These are phyloP conservation scores for Boletus speciosus DNA, from an alignment of 768 basidiomycete species.

Conservation along the genomic window DNA sequence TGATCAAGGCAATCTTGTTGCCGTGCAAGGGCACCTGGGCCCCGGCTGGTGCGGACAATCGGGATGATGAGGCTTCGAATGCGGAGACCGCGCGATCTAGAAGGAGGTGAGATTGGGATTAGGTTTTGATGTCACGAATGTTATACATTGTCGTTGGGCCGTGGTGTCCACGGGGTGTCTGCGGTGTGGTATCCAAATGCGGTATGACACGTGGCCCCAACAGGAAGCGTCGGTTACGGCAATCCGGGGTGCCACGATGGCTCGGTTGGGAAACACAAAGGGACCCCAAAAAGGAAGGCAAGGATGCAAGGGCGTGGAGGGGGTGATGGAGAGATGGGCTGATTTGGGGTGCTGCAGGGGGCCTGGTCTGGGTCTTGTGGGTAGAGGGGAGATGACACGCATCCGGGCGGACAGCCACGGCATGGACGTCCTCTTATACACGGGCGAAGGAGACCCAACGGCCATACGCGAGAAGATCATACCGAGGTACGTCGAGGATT, in stretches of 20 bases:
- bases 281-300: slow-evolving; percentile 10
- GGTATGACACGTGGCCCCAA: slow-evolving; percentile 28
- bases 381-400: slow-evolving; percentile 22
- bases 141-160: background rate
- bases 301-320: slow-evolving; percentile 23
- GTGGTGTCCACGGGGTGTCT: slow-evolving; percentile 24
- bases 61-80: slow-evolving; percentile 8
- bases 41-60: slow-evolving; percentile 14
- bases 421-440: slow-evolving; percentile 18
- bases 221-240: slow-evolving; percentile 18
- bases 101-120: slow-evolving; percentile 20
- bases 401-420: slow-evolving; percentile 21
- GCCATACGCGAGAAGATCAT: too few species aligned
- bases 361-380: slow-evolving; percentile 25
- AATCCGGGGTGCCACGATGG: slow-evolving; percentile 30
- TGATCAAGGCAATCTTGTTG: too few species aligned
- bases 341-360: slow-evolving; percentile 23
- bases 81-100: slow-evolving; percentile 24
- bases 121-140: background rate
- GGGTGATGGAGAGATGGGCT: slow-evolving; percentile 8
- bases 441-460: too few species aligned
- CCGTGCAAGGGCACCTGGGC: too few species aligned
- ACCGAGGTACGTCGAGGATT: slow-evolving; percentile 6
- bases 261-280: slow-evolving; percentile 20
- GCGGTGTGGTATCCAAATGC: slow-evolving; percentile 16